Evolutionary conservation across 176 grass and related monocot genomes (phyloP).

Genomic region (Aegilops umbellulata): DNA sequence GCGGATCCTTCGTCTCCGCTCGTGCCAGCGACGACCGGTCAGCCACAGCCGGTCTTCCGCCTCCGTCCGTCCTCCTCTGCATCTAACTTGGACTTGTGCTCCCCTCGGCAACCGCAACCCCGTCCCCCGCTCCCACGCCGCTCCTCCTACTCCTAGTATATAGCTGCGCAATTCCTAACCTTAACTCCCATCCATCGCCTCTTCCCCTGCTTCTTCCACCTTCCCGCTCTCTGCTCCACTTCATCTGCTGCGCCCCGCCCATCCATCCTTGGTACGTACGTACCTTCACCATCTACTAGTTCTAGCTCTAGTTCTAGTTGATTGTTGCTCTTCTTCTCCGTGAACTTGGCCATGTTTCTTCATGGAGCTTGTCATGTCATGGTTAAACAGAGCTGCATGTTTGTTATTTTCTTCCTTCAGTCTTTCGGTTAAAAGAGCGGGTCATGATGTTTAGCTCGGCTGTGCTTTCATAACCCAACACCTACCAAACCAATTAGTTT

Average conservation of each 20-base stretch:
- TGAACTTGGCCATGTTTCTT: too few relatives aligned
- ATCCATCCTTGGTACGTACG: not conserved
- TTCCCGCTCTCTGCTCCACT: not conserved
- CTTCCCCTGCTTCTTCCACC: not conserved
- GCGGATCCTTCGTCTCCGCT: conserved; percentile 1
- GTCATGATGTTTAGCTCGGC: too few relatives aligned
- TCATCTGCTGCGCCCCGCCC: not conserved
- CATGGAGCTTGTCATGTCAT: too few relatives aligned
- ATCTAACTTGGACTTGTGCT: conserved; percentile 3
- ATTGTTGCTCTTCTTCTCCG: too few relatives aligned
- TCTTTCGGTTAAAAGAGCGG: too few relatives aligned
- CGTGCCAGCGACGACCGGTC: conserved; percentile 27
- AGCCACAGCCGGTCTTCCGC: not conserved
- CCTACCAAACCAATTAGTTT: not conserved
- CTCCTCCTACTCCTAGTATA: not conserved
- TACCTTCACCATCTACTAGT: not conserved
- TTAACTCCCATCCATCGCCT: not conserved
- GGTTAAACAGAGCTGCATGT: too few relatives aligned
- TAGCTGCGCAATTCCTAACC: not conserved
- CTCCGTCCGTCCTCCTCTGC: not conserved
- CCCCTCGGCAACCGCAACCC: not conserved
- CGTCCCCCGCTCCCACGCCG: not conserved
- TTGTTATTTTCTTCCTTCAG: too few relatives aligned
- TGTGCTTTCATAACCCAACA: not conserved
- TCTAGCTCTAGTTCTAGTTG: too few relatives aligned